These are phyloP conservation scores for Micractinium conductrix DNA, from an alignment of 139 green algal genomes.

Conservation along the genomic window DNA sequence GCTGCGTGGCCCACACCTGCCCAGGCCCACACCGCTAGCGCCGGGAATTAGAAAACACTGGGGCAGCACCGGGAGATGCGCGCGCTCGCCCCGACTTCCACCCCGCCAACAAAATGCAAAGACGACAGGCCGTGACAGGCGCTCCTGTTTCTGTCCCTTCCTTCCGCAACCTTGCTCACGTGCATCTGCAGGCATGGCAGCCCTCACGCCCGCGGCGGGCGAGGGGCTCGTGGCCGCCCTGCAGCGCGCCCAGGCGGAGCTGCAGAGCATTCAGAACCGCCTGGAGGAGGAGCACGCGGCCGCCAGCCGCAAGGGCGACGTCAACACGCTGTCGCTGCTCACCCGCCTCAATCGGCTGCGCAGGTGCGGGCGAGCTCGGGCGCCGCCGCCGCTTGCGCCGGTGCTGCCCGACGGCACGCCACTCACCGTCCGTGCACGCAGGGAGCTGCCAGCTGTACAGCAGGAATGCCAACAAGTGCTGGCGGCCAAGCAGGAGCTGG, in stretches of 20 bases:
- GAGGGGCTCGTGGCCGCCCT: conserved; percentile 29
- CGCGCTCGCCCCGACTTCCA: too few species aligned
- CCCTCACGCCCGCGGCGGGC: not conserved
- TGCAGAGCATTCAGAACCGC: not conserved
- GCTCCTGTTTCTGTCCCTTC: too few species aligned
- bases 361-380: not conserved
- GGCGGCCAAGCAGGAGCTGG: conserved; percentile 37
- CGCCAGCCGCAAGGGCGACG: conserved; percentile 12
- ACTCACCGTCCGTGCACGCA: not conserved
- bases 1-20: too few species aligned
- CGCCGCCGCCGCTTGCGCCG: not conserved
- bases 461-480: conserved; percentile 37
- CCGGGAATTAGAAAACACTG: too few species aligned
- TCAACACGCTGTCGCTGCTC: conserved; percentile 34
- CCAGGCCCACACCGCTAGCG: too few species aligned
- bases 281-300: conserved; percentile 37
- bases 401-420: too few species aligned
- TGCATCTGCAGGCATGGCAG: not conserved
- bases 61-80: too few species aligned
- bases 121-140: too few species aligned
- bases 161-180: too few species aligned
- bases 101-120: too few species aligned
- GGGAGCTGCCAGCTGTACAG: conserved; percentile 23
- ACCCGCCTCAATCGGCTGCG: conserved; percentile 32
- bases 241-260: conserved; percentile 25